A percentile compares a stretch with the other conserved stretches of the same genome.
Evolutionary conservation across 768 basidiomycete genomes (phyloP).

Genomic region (Pleurotus ostreatus): DNA sequence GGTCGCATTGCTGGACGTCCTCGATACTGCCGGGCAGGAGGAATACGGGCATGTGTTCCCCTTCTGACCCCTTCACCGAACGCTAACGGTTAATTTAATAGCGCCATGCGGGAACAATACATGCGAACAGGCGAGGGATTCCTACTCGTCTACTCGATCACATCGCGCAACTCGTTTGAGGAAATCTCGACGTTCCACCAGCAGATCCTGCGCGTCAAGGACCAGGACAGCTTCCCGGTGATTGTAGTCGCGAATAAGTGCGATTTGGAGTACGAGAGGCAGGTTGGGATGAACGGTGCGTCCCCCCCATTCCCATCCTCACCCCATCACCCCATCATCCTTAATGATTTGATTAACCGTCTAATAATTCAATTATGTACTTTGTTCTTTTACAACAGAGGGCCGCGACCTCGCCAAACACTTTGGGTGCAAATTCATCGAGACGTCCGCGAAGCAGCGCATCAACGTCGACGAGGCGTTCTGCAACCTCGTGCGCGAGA

Average conservation of each 20-base stretch:
- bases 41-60: constrained; percentile 80
- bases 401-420: constrained; percentile 95
- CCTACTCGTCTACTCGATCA: constrained; percentile 96
- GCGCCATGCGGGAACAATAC: constrained; percentile 98
- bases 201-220: constrained; percentile 95
- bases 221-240: constrained; percentile 92
- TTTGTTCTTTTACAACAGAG: constrained; percentile 50
- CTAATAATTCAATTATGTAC: not conserved
- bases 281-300: constrained; percentile 91
- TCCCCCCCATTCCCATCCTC: not conserved
- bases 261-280: constrained; percentile 92
- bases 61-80: constrained; percentile 5
- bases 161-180: constrained; percentile 96
- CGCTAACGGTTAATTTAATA: constrained; percentile 24
- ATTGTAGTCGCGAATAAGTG: constrained; percentile 98
- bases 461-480: constrained; percentile 98
- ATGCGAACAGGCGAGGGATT: constrained; percentile 99
- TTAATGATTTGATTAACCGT: not conserved
- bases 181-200: constrained; percentile 96
- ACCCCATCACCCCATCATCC: not conserved
- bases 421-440: constrained; percentile 91
- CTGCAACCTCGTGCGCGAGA: constrained; percentile 88
- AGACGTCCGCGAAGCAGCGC: constrained; percentile 94
- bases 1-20: constrained; percentile 93
- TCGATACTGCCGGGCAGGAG: constrained; percentile 97